phyloP scores from a whole-genome alignment of 495 filamentous ascomycete species.

The Trichocladium uniseriatum region DNA sequence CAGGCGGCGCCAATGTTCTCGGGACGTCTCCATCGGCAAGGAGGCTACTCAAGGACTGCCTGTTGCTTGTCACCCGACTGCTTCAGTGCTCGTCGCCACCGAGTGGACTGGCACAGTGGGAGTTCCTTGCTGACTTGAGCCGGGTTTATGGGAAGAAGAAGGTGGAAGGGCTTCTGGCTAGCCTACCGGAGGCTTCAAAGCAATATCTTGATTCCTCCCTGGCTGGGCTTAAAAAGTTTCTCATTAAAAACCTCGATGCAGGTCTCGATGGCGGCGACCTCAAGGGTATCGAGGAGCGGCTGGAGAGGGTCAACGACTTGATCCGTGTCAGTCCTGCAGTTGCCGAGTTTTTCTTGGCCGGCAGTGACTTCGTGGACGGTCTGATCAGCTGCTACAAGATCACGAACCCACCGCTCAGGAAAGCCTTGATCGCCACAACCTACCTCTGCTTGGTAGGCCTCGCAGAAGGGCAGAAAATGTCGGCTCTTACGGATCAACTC shows the following conservation, averaged over 20 bases:
- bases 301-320: conserved; percentile 42
- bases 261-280: conserved; percentile 39
- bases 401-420: conserved; percentile 48
- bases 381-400: conserved; percentile 56
- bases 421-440: conserved; percentile 54
- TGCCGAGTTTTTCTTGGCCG: conserved; percentile 60
- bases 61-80: conserved; percentile 47
- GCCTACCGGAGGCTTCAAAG: conserved; percentile 26
- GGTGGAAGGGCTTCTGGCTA: conserved; percentile 20
- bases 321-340: conserved; percentile 44
- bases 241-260: conserved; percentile 43
- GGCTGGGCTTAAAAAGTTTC: conserved; percentile 32
- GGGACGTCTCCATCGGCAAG: conserved; percentile 39
- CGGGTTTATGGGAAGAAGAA: conserved; percentile 47
- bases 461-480: conserved; percentile 56
- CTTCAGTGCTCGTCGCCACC: conserved; percentile 39
- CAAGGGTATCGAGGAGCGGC: conserved; percentile 33
- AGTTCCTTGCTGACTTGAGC: conserved; percentile 49
- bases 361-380: conserved; percentile 77
- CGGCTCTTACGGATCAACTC: conserved; percentile 67
- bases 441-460: conserved; percentile 66
- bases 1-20: conserved; percentile 30
- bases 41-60: conserved; percentile 50
- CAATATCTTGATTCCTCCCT: conserved; percentile 28
- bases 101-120: conserved; percentile 40